Evolutionary conservation across 345 rosid genomes (phyloP), one percentile per base, ranked within the genome.

Genomic region (Mercurialis annua): DNA sequence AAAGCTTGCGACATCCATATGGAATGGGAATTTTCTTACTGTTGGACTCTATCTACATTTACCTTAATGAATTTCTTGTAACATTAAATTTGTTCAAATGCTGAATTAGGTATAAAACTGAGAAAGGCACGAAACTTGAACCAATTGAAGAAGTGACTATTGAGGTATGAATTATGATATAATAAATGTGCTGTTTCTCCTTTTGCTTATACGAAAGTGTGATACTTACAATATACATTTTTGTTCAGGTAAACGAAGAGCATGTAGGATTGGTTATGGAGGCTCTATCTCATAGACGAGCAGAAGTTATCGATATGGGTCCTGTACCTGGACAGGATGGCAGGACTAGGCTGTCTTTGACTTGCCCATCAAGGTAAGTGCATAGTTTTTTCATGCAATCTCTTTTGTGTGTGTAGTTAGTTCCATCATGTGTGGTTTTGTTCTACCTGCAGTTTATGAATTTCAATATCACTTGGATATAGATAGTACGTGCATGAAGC

Each of bases 131-230:
- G 83, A 89, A 76, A 84, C 90, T 91, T 58, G 99, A 94, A 78
- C 98, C 98, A 62, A 84, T 94, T 55, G 99, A 94, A 85, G 98
- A 94, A 83, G 97, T 88, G 70, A 89, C 89, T 33, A 84, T 89
- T 71, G 98, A 91, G 84, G 97, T 82, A 64, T 68, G 79, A 61
- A 50, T 55, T 64, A 16, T n/a, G 55, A 31, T 44, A 49, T 23
- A 17, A 10, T 52, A 20, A 14, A 43, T 59, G 56, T 16, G 40
- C 42, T 69, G 44, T 31, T 52, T 71, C 40, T 36, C 40, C 4
- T 64, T 18, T 38, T 29, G 62, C 47, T 67, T 16, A 24, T 43
- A 64, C n/a, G 65, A n/a, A n/a, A 56, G 59, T 59, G 66, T 15
- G 56, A 65, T 15, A 44, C 42, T 72, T 44, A n/a, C 51, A 40